Percentiles rank a stretch among this genome's conserved stretches.
These are phyloP conservation scores for Phytophthora macrochlamydospora DNA, from an alignment of 352 stramenopile genomes.

Conservation along the genomic window DNA sequence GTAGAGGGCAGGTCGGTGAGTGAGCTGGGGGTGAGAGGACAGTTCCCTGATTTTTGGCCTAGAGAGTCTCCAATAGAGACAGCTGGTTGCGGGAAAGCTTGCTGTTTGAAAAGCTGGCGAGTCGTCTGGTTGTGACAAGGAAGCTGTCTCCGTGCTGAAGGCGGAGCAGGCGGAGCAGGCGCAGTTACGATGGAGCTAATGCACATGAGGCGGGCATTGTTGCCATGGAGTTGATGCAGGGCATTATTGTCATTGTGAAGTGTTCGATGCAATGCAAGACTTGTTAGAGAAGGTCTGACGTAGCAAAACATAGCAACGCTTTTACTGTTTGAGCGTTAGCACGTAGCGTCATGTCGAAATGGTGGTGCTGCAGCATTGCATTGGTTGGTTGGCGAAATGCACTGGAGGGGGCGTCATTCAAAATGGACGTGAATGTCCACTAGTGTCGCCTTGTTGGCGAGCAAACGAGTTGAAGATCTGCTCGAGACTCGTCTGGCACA, in stretches of 20 bases:
- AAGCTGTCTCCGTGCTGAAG: too few relatives aligned
- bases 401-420: neutral
- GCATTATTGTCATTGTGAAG: too few relatives aligned
- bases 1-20: constrained; percentile 22
- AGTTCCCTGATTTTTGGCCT: neutral
- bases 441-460: constrained; percentile 25
- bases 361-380: neutral
- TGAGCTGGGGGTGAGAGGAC: constrained; percentile 9
- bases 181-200: too few relatives aligned
- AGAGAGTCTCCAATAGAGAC: constrained; percentile 11
- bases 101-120: too few relatives aligned
- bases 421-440: neutral
- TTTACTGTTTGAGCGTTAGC: neutral
- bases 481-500: constrained; percentile 91
- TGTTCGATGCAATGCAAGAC: neutral
- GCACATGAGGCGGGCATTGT: neutral
- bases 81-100: constrained; percentile 23
- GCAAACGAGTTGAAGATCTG: constrained; percentile 94
- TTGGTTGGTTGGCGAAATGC: neutral
- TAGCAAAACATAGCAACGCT: neutral
- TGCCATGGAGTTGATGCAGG: too few relatives aligned
- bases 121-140: too few relatives aligned
- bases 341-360: neutral
- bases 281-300: neutral
- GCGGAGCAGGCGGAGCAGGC: too few relatives aligned